Evolutionary conservation across 2,329 filamentous ascomycete genomes (phyloP).

Genomic region (Hypoxylon sp.): DNA sequence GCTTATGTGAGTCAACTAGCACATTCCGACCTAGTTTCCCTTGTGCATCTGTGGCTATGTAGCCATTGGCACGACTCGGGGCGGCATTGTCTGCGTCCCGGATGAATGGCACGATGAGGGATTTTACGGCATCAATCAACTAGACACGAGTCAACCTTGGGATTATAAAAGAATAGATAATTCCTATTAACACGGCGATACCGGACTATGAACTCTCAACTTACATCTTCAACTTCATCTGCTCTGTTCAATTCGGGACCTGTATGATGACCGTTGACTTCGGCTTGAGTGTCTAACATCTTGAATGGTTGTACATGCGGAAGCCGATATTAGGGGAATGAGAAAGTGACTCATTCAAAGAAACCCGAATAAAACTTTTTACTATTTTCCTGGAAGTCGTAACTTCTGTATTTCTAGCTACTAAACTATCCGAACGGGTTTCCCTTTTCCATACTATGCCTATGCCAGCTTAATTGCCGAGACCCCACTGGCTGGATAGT

Average conservation of each 20-base stretch:
- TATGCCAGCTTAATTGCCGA: slow-evolving; percentile 31
- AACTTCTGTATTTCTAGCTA: slow-evolving; percentile 9
- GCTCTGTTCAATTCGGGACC: slow-evolving; percentile 55
- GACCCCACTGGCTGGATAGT: slow-evolving; percentile 32
- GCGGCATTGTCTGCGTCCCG: slow-evolving; percentile 76
- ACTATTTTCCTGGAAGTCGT: background rate
- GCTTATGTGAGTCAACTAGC: slow-evolving; percentile 74
- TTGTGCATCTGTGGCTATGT: slow-evolving; percentile 58
- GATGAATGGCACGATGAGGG: slow-evolving; percentile 79
- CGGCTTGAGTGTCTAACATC: slow-evolving; percentile 29
- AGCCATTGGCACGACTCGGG: slow-evolving; percentile 66
- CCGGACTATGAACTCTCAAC: slow-evolving; percentile 38
- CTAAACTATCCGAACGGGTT: slow-evolving; percentile 8
- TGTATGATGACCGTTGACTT: slow-evolving; percentile 32
- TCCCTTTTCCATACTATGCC: slow-evolving; percentile 26
- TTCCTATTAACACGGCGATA: background rate
- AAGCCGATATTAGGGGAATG: background rate
- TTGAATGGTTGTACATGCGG: background rate
- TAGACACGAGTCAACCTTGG: slow-evolving; percentile 54
- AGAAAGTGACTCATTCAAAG: background rate
- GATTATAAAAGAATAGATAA: background rate
- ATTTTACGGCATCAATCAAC: slow-evolving; percentile 77
- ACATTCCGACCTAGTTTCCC: slow-evolving; percentile 62
- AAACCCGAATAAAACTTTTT: background rate
- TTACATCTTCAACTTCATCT: slow-evolving; percentile 64